Evolutionary conservation across 768 basidiomycete species (phyloP).

Genomic region (Boletus speciosus): DNA sequence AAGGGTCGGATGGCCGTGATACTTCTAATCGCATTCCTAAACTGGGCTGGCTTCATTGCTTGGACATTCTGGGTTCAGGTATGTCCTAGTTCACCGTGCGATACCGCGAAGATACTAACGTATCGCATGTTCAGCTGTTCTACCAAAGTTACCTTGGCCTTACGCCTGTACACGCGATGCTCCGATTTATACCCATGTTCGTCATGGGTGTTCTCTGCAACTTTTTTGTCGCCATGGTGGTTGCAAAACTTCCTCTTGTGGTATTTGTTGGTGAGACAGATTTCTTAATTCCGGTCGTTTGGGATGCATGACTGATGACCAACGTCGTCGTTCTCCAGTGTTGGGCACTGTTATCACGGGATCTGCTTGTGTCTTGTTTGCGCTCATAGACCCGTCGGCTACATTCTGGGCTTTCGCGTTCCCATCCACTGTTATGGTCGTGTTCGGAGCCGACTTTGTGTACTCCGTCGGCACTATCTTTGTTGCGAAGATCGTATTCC

Average conservation of each 20-base stretch:
- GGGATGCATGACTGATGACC: not conserved
- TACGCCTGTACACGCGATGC: slow-evolving; percentile 55
- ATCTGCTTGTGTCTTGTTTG: slow-evolving; percentile 60
- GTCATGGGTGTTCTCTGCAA: slow-evolving; percentile 64
- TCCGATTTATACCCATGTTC: slow-evolving; percentile 70
- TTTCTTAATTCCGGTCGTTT: too few species aligned
- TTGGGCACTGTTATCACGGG: slow-evolving; percentile 58
- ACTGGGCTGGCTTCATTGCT: slow-evolving; percentile 54
- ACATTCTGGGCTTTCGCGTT: slow-evolving; percentile 78
- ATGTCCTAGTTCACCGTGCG: not conserved
- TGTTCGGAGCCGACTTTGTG: slow-evolving; percentile 77
- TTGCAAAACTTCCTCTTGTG: slow-evolving; percentile 52
- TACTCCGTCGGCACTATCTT: slow-evolving; percentile 72
- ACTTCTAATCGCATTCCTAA: slow-evolving; percentile 59
- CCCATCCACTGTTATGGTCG: slow-evolving; percentile 58
- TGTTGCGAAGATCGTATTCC: slow-evolving; percentile 61
- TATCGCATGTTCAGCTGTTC: slow-evolving; percentile 45
- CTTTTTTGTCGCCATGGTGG: slow-evolving; percentile 56
- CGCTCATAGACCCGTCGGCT: slow-evolving; percentile 52
- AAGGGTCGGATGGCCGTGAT: slow-evolving; percentile 60
- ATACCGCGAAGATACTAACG: not conserved
- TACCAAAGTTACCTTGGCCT: slow-evolving; percentile 64
- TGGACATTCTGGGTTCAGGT: slow-evolving; percentile 54
- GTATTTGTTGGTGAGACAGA: slow-evolving; percentile 49
- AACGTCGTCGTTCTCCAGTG: slow-evolving; percentile 25